These are phyloP conservation scores for Hyphodiscus sp. DNA, from an alignment of 2,329 filamentous ascomycete species.

Conservation along the genomic window DNA sequence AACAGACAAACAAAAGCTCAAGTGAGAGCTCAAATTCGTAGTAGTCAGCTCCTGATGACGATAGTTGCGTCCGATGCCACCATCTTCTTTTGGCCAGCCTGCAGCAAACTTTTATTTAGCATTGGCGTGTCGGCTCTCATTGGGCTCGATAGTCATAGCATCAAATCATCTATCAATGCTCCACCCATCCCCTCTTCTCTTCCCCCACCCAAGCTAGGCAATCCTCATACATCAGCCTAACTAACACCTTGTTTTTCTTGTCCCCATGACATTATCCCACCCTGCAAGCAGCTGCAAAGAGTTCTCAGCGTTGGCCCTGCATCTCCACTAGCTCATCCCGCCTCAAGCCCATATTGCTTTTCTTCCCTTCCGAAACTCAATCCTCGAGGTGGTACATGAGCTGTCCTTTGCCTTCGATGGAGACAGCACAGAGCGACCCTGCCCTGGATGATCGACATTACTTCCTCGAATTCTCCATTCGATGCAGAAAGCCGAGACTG, in stretches of 20 bases:
- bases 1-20: not conserved
- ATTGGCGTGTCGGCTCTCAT: conserved; percentile 8
- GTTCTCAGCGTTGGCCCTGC: conserved; percentile 28
- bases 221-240: conserved; percentile 19
- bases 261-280: conserved; percentile 21
- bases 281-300: conserved; percentile 23
- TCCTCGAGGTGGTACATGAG: conserved; percentile 25
- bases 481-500: conserved; percentile 31
- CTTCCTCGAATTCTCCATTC: conserved; percentile 27
- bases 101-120: not conserved
- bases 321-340: conserved; percentile 25
- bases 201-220: not conserved
- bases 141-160: conserved; percentile 10
- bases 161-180: conserved; percentile 9
- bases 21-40: not conserved
- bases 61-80: not conserved
- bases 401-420: conserved; percentile 26
- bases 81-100: not conserved
- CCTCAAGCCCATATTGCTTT: conserved; percentile 25
- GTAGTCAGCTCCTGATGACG: not conserved
- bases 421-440: conserved; percentile 29
- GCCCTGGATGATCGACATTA: conserved; percentile 29
- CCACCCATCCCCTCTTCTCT: conserved; percentile 18
- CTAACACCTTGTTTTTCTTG: conserved; percentile 17
- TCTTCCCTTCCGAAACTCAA: conserved; percentile 19